Conservation (phyloP, 2,329 filamentous ascomycete genomes). For the Nothophaeocryptopus gaeumannii region DNA sequence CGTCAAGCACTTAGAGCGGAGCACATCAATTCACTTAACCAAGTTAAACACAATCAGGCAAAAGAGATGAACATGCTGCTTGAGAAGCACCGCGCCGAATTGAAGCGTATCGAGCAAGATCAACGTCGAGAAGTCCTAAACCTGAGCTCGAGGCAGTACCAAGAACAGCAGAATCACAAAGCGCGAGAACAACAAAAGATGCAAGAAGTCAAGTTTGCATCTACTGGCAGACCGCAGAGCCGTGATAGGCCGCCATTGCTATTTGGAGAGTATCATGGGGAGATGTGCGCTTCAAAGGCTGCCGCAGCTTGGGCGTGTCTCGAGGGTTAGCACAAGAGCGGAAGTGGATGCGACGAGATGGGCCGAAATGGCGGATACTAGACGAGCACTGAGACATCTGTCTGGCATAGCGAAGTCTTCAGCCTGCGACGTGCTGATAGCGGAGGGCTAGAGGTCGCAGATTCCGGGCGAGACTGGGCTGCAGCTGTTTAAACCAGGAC, state of each 20-base stretch:
- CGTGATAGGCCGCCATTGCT: not conserved
- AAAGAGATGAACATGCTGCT: not conserved
- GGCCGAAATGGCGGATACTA: not conserved
- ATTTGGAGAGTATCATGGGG: conserved; percentile 1
- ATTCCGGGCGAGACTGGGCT: not conserved
- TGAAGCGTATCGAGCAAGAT: not conserved
- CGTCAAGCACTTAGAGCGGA: not conserved
- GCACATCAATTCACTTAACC: not conserved
- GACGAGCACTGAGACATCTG: not conserved
- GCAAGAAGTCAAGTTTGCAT: not conserved
- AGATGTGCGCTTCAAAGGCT: not conserved
- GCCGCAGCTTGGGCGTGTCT: not conserved
- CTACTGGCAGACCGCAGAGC: conserved; percentile 1
- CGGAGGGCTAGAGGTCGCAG: not conserved
- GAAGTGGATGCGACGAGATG: not conserved
- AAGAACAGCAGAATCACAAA: not conserved
- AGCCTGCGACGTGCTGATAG: not conserved
- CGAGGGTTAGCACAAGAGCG: not conserved
- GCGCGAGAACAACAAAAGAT: not conserved
- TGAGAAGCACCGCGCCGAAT: not conserved
- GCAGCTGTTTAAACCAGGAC: conserved; percentile 1
- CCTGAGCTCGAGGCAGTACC: conserved; percentile 1
- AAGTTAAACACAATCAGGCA: not conserved
- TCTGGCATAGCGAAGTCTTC: not conserved
- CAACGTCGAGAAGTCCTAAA: conserved; percentile 1